Conservation (phyloP, 768 basidiomycete genomes). For the Ramaria sp. region DNA sequence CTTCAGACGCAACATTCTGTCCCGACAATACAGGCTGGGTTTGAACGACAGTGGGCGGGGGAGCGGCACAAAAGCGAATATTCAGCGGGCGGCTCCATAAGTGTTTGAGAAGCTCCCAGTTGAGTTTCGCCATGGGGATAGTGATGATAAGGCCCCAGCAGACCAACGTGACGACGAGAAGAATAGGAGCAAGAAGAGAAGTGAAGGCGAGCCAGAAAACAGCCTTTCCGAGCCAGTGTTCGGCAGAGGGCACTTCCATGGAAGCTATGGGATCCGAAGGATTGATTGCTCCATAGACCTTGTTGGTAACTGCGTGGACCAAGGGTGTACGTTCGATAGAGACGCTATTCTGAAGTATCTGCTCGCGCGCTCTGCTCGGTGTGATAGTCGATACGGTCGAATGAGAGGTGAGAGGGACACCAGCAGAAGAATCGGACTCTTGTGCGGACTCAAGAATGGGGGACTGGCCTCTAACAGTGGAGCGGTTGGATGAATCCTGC, state of each 20-base stretch:
- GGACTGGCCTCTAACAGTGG: conserved; percentile 23
- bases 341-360: conserved; percentile 21
- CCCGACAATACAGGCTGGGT: conserved; percentile 15
- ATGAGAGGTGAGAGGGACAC: conserved; percentile 31
- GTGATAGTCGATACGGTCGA: conserved; percentile 35
- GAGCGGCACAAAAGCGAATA: conserved; percentile 90
- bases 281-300: conserved; percentile 59
- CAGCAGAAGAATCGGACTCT: conserved; percentile 12
- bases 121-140: conserved; percentile 96
- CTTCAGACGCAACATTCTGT: conserved; percentile 9
- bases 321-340: conserved; percentile 21
- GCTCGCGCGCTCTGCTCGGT: conserved; percentile 22
- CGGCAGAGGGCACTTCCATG: conserved; percentile 12
- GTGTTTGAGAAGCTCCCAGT: conserved; percentile 86
- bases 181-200: conserved; percentile 74
- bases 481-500: background rate
- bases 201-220: conserved; percentile 75
- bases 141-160: conserved; percentile 96
- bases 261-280: background rate
- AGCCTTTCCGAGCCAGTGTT: conserved; percentile 56
- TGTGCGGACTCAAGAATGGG: conserved; percentile 11
- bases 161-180: conserved; percentile 76
- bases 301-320: conserved; percentile 27
- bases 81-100: conserved; percentile 68
- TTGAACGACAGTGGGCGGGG: conserved; percentile 52